Percentiles rank a stretch among this genome's conserved stretches.
Evolutionary conservation across 192 early-diverging fungal genomes (phyloP).

Genomic region (Umbelopsis sp.): DNA sequence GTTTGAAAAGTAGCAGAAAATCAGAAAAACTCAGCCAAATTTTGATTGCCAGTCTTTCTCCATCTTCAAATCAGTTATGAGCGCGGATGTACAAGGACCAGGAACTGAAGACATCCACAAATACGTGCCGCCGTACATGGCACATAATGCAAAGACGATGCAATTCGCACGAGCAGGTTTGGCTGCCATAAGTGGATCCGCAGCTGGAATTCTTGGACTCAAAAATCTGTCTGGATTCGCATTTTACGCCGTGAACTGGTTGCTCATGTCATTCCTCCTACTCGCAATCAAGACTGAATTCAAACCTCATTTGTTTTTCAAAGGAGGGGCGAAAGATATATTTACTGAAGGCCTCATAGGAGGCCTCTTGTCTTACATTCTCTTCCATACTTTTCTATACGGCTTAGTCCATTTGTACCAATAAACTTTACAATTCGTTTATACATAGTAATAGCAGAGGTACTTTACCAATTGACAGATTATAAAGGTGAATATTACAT

Average conservation of each 20-base stretch:
- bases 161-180: slow-evolving; percentile 69
- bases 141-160: slow-evolving; percentile 62
- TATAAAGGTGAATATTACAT: no score
- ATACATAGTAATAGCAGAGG: not conserved
- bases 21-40: not conserved
- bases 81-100: slow-evolving; percentile 9
- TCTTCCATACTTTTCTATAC: slow-evolving; percentile 81
- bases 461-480: no score
- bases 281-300: slow-evolving; percentile 60
- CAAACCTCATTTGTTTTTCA: slow-evolving; percentile 62
- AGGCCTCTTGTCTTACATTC: slow-evolving; percentile 64
- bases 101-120: slow-evolving; percentile 29
- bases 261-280: slow-evolving; percentile 61
- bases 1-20: not conserved
- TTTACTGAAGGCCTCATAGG: slow-evolving; percentile 60
- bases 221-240: slow-evolving; percentile 82
- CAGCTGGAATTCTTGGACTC: slow-evolving; percentile 88
- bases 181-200: slow-evolving; percentile 75
- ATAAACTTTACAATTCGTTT: slow-evolving; percentile 35
- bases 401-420: slow-evolving; percentile 81
- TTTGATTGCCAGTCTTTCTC: not conserved
- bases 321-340: slow-evolving; percentile 44
- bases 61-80: slow-evolving; percentile 7
- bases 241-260: slow-evolving; percentile 75
- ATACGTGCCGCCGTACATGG: slow-evolving; percentile 53